A percentile compares a stretch with the other conserved stretches of the same genome.
Conservation (phyloP, 257 asterid species). For the Cordia subcordata region DNA sequence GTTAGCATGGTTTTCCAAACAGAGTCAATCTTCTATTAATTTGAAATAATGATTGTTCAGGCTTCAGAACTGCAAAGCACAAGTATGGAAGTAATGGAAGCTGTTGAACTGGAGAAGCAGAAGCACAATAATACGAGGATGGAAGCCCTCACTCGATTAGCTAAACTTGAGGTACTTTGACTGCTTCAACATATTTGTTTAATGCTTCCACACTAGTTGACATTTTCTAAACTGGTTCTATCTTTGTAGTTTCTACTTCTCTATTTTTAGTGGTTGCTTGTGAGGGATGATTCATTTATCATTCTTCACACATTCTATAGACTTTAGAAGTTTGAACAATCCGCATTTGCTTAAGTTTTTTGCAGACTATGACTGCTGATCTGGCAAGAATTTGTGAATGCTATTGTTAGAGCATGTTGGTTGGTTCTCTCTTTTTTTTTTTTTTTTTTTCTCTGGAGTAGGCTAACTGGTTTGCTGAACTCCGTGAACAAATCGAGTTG, state of each 20-base stretch:
- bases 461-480: constrained; percentile 61
- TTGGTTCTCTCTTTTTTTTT: constrained; percentile 15
- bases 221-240: background rate
- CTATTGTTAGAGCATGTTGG: background rate
- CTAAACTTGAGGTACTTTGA: constrained; percentile 68
- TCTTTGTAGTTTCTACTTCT: background rate
- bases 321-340: constrained; percentile 5
- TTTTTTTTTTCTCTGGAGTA: constrained; percentile 31
- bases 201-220: background rate
- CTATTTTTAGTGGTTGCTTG: background rate
- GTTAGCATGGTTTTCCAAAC: background rate
- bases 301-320: no score
- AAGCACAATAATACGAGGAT: constrained; percentile 91
- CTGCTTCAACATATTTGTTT: constrained; percentile 7
- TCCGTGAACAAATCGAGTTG: constrained; percentile 56
- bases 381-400: constrained; percentile 48
- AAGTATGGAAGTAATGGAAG: constrained; percentile 94
- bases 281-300: no score
- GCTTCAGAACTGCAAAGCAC: constrained; percentile 87
- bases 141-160: constrained; percentile 73
- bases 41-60: constrained; percentile 29
- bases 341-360: constrained; percentile 13
- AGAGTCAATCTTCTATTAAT: background rate
- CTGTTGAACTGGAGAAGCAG: constrained; percentile 91
- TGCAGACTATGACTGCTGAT: constrained; percentile 83